Conservation (phyloP, 2,329 filamentous ascomycete genomes). For the Phoma sp. region DNA sequence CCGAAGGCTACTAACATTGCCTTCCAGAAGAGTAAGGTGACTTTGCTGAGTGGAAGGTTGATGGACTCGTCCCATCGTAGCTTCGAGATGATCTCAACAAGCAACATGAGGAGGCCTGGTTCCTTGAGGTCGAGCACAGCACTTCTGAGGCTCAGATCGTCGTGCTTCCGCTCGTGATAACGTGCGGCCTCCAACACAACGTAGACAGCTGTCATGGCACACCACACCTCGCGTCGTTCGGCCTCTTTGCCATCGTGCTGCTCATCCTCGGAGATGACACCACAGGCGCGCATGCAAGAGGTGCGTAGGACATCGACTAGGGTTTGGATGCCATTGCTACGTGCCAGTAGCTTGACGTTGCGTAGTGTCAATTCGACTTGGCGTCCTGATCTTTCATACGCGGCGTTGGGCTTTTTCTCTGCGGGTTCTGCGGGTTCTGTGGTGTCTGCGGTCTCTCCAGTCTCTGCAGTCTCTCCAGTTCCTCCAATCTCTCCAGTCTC, state of each 20-base stretch:
- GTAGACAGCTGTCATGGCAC: slow-evolving; percentile 58
- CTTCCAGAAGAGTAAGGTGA: slow-evolving; percentile 91
- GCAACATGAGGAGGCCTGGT: slow-evolving; percentile 73
- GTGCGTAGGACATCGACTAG: slow-evolving; percentile 51
- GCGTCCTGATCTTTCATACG: slow-evolving; percentile 45
- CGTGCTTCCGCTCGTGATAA: slow-evolving; percentile 46
- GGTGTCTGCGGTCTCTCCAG: no score
- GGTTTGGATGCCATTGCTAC: slow-evolving; percentile 50
- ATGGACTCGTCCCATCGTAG: slow-evolving; percentile 66
- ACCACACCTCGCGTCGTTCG: slow-evolving; percentile 57
- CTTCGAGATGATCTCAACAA: slow-evolving; percentile 67
- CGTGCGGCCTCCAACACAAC: slow-evolving; percentile 57
- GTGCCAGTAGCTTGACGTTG: slow-evolving; percentile 53
- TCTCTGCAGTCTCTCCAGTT: no score
- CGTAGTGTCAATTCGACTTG: slow-evolving; percentile 56
- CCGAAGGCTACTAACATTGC: slow-evolving; percentile 86
- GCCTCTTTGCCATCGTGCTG: slow-evolving; percentile 47
- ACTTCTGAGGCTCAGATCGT: slow-evolving; percentile 60
- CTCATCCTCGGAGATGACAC: slow-evolving; percentile 32
- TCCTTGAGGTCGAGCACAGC: slow-evolving; percentile 43
- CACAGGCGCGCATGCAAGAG: slow-evolving; percentile 43
- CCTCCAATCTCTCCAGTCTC: no score
- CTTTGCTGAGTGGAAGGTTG: slow-evolving; percentile 61
- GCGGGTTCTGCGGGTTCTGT: no score
- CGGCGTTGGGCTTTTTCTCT: slow-evolving; percentile 12